Base-by-base conservation (phyloP, 805 yeast genomes). In the Pichia scutulata region DNA sequence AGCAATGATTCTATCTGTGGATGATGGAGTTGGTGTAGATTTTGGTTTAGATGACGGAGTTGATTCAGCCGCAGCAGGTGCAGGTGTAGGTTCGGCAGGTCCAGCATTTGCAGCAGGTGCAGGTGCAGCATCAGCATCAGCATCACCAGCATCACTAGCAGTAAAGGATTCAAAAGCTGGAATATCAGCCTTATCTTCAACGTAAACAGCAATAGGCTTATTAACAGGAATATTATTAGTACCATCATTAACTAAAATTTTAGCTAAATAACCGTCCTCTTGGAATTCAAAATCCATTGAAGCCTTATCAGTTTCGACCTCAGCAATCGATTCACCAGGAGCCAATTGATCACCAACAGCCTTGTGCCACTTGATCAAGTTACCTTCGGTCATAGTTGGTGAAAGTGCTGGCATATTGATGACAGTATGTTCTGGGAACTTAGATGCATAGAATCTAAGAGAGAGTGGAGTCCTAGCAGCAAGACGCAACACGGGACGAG, bases 351-450 rank as follows among this genome's bases (percentile, higher is more conserved):
- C 99, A 64, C 99, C 99, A 39, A 83, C 87, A 43, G 78, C 70
- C 75, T 90, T 93, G 66, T 82, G 78, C 99, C 99, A 93, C 52
- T 80, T 75, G 39, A 92, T 92, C 57, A 93, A 74, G 69, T 81
- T 84, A 67, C 99, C 99, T 66, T 87, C 92, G 54, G 97, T 86
- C 99, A 93, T 93, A 49, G 99, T 93, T 57, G 99, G 99, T n/a
- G 98, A 92, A 62, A 93, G 75, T 10, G 99, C 99, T 45, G 99
- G 99, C 99, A 93, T 93, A 67, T 84, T 84, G 61, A 93, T 89
- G 64, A 93, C 82, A 53, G 86, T 81, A 71, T 93, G 97, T 21
- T 59, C 64, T 37, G 71, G 72, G 57, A 62, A 68, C 43, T 66
- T 65, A 47, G 49, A 57, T 12, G 60, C 60, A 39, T 64, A 61